Conservation (phyloP, 2,329 filamentous ascomycete species). For the Epichloe sp. region DNA sequence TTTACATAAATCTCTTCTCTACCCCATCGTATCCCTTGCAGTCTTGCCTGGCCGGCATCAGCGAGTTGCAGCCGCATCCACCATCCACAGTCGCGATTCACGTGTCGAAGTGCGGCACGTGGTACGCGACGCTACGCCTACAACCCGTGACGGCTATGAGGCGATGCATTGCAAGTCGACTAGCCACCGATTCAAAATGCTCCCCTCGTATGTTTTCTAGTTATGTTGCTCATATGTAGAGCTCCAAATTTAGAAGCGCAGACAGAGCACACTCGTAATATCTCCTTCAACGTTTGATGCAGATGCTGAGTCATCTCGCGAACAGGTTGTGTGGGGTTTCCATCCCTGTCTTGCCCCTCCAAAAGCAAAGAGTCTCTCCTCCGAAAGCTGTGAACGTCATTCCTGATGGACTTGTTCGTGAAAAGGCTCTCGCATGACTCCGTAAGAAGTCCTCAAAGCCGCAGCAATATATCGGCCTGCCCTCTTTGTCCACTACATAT, state of each 20-base stretch:
- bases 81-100: background rate
- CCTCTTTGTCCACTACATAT: background rate
- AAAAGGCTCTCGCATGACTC: background rate
- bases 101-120: background rate
- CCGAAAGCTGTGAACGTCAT: background rate
- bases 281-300: background rate
- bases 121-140: background rate
- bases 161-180: no score
- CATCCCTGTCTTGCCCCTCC: background rate
- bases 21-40: background rate
- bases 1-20: background rate
- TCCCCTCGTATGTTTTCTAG: no score
- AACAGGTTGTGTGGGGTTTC: background rate
- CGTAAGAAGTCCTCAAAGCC: background rate
- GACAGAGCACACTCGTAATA: no score
- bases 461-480: background rate
- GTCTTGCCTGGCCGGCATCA: background rate
- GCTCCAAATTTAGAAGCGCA: no score
- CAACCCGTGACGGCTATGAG: background rate
- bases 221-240: no score
- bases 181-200: no score
- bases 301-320: constrained; percentile 1
- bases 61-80: background rate
- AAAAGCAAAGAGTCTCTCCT: background rate
- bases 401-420: no score